Conservation (phyloP, 2,329 filamentous ascomycete species). For the Apiospora arundinis region DNA sequence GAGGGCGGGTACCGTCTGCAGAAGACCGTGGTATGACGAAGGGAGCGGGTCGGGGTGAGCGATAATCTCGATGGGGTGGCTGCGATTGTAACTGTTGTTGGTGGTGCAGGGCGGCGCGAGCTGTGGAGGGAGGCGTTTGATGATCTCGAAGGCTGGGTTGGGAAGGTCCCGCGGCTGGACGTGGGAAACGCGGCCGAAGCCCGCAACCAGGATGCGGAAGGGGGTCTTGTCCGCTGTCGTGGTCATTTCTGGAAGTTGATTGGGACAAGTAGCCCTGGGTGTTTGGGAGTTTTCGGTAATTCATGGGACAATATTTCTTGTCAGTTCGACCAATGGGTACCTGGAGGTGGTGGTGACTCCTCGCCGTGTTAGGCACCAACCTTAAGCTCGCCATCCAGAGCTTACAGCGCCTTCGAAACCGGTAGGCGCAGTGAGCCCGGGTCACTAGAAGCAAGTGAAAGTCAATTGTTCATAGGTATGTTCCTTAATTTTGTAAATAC, state of each 20-base stretch:
- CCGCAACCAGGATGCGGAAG: neutral
- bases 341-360: too few relatives aligned
- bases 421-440: neutral
- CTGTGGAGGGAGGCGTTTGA: neutral
- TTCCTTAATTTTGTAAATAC: neutral
- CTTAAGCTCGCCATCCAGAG: neutral
- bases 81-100: neutral
- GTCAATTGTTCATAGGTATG: neutral
- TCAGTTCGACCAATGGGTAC: too few relatives aligned
- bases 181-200: conserved; percentile 1
- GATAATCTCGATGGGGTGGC: neutral
- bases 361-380: neutral
- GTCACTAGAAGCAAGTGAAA: neutral
- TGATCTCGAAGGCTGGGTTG: neutral
- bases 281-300: too few relatives aligned
- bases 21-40: neutral
- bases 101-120: neutral
- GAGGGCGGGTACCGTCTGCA: neutral
- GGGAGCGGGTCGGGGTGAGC: neutral
- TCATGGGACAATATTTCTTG: too few relatives aligned
- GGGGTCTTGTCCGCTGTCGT: neutral
- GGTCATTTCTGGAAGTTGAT: neutral
- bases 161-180: conserved; percentile 2
- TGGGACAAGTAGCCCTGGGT: too few relatives aligned
- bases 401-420: neutral